A percentile compares a stretch with the other conserved stretches of the same genome.
phyloP scores from a whole-genome alignment of 176 grass and related monocot species.

The Eleusine indica region DNA sequence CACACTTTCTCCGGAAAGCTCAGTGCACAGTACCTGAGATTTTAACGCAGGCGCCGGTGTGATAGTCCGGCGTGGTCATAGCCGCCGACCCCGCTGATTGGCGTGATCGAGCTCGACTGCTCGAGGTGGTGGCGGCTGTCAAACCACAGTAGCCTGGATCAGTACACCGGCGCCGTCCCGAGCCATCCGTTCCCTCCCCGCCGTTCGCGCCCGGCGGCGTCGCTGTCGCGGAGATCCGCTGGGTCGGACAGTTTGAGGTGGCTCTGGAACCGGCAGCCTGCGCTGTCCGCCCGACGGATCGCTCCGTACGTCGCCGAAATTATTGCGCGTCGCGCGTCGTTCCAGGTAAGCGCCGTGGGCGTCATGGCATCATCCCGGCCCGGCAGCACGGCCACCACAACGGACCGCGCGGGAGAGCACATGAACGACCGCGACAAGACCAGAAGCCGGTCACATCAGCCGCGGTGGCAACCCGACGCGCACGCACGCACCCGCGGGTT shows the following conservation, averaged over 20 bases:
- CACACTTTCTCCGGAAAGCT: constrained; percentile 46
- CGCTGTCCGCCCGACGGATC: background rate
- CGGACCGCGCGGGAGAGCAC: constrained; percentile 10
- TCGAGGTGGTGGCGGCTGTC: constrained; percentile 4
- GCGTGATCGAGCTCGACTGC: background rate
- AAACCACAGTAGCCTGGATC: background rate
- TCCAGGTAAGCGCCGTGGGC: constrained; percentile 27
- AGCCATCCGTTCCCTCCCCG: constrained; percentile 15
- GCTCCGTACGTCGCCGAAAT: constrained; percentile 11
- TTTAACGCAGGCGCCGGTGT: constrained; percentile 12
- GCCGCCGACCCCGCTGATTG: background rate
- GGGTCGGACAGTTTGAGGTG: constrained; percentile 30
- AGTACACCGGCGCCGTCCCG: background rate
- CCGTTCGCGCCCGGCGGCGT: background rate
- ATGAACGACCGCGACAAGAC: constrained; percentile 51
- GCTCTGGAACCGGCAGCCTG: constrained; percentile 45
- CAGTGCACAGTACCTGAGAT: constrained; percentile 39
- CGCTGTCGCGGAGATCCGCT: constrained; percentile 43
- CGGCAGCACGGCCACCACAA: background rate
- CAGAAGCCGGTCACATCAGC: constrained; percentile 43
- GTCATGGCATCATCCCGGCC: constrained; percentile 32
- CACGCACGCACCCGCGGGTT: background rate
- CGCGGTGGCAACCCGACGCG: background rate
- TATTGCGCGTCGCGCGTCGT: background rate
- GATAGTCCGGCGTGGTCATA: constrained; percentile 8